Percentiles rank a stretch among this genome's conserved stretches.
Evolutionary conservation across 2,329 filamentous ascomycete species (phyloP).

Genomic region (Alternaria metachromatica): DNA sequence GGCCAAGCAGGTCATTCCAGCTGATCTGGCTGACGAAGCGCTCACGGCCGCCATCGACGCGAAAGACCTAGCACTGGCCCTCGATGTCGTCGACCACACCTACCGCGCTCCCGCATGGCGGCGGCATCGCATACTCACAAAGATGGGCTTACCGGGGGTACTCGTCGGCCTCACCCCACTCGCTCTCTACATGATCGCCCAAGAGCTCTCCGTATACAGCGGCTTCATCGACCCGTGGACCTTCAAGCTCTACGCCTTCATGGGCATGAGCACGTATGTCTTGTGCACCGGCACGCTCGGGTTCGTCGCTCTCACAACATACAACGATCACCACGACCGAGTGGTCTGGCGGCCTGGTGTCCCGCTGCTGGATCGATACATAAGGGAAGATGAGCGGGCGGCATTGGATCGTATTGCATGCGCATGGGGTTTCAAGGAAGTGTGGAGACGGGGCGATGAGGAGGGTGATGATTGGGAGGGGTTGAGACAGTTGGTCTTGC

Average conservation of each 20-base stretch:
- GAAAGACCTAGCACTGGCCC: conserved; percentile 77
- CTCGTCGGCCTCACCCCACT: conserved; percentile 66
- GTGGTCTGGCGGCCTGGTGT: conserved; percentile 89
- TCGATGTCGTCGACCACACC: conserved; percentile 75
- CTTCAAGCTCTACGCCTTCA: conserved; percentile 80
- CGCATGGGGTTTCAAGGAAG: conserved; percentile 90
- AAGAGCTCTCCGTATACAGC: conserved; percentile 70
- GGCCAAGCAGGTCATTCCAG: conserved; percentile 73
- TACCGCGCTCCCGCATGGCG: conserved; percentile 72
- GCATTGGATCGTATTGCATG: conserved; percentile 85
- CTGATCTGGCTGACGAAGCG: conserved; percentile 73
- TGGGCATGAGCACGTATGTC: conserved; percentile 82
- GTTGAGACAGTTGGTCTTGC: conserved; percentile 80
- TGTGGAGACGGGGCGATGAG: conserved; percentile 83
- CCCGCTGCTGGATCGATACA: conserved; percentile 80
- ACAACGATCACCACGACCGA: conserved; percentile 93
- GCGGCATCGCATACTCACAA: conserved; percentile 70
- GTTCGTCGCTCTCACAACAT: conserved; percentile 80
- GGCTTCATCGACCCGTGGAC: conserved; percentile 76
- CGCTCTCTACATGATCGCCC: conserved; percentile 73
- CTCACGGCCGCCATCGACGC: conserved; percentile 80
- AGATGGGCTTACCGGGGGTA: conserved; percentile 65
- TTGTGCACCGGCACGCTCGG: conserved; percentile 82
- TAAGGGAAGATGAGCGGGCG: conserved; percentile 87
- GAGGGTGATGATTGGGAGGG: conserved; percentile 89